Evolutionary conservation across 1,139 yeast species (phyloP).

Genomic region (Geotrichum klebahnii): DNA sequence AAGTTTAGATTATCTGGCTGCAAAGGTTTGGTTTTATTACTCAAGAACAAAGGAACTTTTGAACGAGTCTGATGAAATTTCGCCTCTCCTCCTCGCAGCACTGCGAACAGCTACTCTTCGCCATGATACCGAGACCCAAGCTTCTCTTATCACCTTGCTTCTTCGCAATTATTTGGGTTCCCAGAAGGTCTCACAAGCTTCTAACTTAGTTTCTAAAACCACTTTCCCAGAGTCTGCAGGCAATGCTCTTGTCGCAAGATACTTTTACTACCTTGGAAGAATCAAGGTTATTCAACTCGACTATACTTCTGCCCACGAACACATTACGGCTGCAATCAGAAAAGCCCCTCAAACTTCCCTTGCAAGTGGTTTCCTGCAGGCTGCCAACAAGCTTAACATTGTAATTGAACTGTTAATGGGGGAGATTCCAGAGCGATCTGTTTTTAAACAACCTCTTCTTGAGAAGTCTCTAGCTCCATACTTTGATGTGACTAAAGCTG

Average conservation of each 20-base stretch:
- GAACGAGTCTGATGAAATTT: constrained; percentile 53
- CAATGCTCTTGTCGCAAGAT: constrained; percentile 86
- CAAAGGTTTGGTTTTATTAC: constrained; percentile 91
- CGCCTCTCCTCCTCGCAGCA: constrained; percentile 64
- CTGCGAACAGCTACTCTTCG: constrained; percentile 86
- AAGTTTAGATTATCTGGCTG: constrained; percentile 77
- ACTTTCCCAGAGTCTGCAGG: constrained; percentile 84
- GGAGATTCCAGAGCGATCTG: constrained; percentile 88
- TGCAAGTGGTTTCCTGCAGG: constrained; percentile 83
- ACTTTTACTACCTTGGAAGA: constrained; percentile 82
- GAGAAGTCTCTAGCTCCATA: constrained; percentile 70
- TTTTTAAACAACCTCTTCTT: constrained; percentile 62
- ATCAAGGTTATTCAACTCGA: constrained; percentile 90
- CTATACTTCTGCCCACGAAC: constrained; percentile 86
- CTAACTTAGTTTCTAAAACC: constrained; percentile 82
- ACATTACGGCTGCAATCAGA: constrained; percentile 86
- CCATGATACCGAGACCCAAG: constrained; percentile 89
- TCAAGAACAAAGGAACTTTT: constrained; percentile 71
- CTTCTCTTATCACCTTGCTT: constrained; percentile 75
- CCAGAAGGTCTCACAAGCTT: constrained; percentile 83
- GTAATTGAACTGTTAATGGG: constrained; percentile 92
- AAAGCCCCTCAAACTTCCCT: constrained; percentile 92
- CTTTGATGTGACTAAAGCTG: constrained; percentile 84
- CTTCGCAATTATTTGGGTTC: constrained; percentile 72
- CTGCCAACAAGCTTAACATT: constrained; percentile 83